These are phyloP conservation scores for Pyrenophora seminiperda DNA, from an alignment of 2,329 filamentous ascomycete genomes.

Conservation along the genomic window DNA sequence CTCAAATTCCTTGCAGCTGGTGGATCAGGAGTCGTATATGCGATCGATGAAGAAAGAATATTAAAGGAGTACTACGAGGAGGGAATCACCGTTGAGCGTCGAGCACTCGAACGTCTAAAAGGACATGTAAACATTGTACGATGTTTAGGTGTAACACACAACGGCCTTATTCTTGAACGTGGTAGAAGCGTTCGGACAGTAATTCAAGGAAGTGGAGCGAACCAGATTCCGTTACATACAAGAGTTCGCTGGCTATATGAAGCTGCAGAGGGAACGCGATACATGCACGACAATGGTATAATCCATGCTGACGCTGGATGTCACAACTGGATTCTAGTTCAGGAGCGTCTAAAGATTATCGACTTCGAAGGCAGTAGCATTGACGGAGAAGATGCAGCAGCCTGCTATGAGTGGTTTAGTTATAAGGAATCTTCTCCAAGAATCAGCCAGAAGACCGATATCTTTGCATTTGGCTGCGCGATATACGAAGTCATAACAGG, in stretches of 20 bases:
- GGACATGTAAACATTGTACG: constrained; percentile 4
- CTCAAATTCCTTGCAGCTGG: constrained; percentile 7
- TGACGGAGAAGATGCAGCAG: constrained; percentile 16
- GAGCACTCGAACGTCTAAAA: constrained; percentile 10
- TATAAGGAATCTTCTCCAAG: constrained; percentile 9
- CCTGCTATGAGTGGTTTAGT: constrained; percentile 25
- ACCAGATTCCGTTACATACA: not conserved
- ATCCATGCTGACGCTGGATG: constrained; percentile 7
- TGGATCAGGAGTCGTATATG: constrained; percentile 12
- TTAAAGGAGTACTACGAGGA: constrained; percentile 13
- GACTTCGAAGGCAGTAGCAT: constrained; percentile 17
- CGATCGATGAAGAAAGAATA: constrained; percentile 13
- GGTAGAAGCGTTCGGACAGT: constrained; percentile 1
- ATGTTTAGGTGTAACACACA: not conserved
- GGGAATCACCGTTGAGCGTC: constrained; percentile 11
- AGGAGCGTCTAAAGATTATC: constrained; percentile 5
- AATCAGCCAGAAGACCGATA: constrained; percentile 18
- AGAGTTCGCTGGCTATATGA: constrained; percentile 9
- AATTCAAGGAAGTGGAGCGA: not conserved
- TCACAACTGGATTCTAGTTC: constrained; percentile 14
- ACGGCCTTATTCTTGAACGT: constrained; percentile 5
- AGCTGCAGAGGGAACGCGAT: constrained; percentile 13
- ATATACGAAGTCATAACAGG: constrained; percentile 20
- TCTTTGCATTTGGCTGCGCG: constrained; percentile 21
- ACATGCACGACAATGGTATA: constrained; percentile 10